Conservation (phyloP, 2,329 filamentous ascomycete species). For the Chrysoporthe austroafricana region DNA sequence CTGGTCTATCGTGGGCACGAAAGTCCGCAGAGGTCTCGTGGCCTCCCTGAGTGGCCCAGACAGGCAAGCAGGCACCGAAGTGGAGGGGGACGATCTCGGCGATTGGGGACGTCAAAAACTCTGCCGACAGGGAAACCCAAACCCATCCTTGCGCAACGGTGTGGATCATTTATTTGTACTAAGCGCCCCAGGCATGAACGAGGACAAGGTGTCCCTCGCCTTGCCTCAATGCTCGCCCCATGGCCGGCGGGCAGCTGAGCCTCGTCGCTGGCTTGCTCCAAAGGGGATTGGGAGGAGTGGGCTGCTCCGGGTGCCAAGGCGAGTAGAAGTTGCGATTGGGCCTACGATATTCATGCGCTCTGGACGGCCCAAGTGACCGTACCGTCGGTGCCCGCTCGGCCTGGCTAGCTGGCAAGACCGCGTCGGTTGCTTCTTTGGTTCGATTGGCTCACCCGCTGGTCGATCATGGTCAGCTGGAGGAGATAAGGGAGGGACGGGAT, state of each 20-base stretch:
- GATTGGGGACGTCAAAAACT: no score
- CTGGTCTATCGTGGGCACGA: not conserved
- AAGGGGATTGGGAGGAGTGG: no score
- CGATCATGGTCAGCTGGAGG: not conserved
- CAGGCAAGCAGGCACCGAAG: not conserved
- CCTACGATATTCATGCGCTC: not conserved
- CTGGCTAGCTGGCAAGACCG: not conserved
- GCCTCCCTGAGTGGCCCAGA: not conserved
- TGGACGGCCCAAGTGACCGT: not conserved
- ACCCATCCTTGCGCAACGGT: not conserved
- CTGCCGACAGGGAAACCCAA: not conserved
- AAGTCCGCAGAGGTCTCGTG: constrained; percentile 1
- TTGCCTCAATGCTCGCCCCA: no score
- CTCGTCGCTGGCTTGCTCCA: no score
- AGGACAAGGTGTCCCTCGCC: not conserved
- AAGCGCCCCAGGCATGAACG: not conserved
- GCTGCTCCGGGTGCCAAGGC: not conserved
- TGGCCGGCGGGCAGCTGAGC: no score
- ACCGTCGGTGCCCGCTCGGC: not conserved
- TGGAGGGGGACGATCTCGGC: not conserved
- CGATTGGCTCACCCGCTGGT: not conserved
- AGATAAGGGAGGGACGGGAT: not conserved
- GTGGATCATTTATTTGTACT: not conserved
- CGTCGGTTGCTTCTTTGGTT: not conserved
- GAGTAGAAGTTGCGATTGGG: not conserved